Evolutionary conservation across 1,284 basidiomycete genomes (phyloP), one percentile per base, ranked within the genome.

Genomic region (Kwoniella shivajii): DNA sequence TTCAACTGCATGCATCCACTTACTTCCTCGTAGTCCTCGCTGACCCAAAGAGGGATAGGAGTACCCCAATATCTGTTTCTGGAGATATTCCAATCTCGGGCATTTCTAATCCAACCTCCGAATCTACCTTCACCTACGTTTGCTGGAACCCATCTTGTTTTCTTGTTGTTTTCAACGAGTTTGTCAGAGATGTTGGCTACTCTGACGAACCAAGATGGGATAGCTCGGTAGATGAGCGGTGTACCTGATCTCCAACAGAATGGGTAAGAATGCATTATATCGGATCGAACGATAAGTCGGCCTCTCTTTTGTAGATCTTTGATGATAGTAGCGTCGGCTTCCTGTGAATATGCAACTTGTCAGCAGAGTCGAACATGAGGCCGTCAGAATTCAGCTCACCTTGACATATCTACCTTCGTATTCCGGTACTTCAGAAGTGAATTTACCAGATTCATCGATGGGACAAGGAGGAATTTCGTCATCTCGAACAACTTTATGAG

Each of bases 41-140:
- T 94, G 30, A 83, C 92, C 96, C 96, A 99, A 34, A 99, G 81
- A 9, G 96, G 96, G 61, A 99, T 88, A 6, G 96, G 96, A 6
- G 95, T 99, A 42, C 95, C 96, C 95, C 95, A 99, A 78, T 98
- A 99, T 57, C 96, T 86, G 82, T 99, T 99, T 63, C 96, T 84
- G n/a, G 93, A 96, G 63, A 99, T 84, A 76, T 98, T 99, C 96
- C 96, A 99, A 75, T 99, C 96, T 31, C 95, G 86, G 11, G 96
- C 96, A 77, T 96, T 97, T 48, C 90, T 87, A 57, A 99, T 82
- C 96, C 96, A 99, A 77, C 91, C 95, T 26, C 92, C 93, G 73
- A 99, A 99, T 49, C 95, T 85, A 64, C 89, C 87, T 60, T 98
- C 94, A 10, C 93, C 90, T 47, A 99, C 88, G 65, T 82, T 83